Percentiles rank a stretch among this genome's conserved stretches.
Conservation (phyloP, 345 rosid species). For the Pistacia integerrima region DNA sequence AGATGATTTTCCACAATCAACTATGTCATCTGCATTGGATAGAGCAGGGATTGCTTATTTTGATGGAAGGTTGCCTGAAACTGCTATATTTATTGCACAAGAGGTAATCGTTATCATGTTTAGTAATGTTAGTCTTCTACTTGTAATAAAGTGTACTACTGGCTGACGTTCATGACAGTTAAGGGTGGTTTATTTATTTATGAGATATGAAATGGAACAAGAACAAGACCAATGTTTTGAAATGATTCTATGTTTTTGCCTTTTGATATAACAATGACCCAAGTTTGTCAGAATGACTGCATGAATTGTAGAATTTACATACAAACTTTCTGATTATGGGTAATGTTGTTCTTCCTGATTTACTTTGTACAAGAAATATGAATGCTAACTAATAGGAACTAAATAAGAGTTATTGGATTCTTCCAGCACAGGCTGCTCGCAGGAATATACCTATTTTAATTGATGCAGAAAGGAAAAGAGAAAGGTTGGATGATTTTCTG, state of each 20-base stretch:
- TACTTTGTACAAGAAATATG: constrained; percentile 7
- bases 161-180: constrained; percentile 10
- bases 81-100: constrained; percentile 60
- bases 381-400: constrained; percentile 13
- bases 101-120: constrained; percentile 58
- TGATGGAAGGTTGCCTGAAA: constrained; percentile 69
- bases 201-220: not conserved
- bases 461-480: constrained; percentile 82
- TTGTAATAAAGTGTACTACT: not conserved
- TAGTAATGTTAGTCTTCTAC: not conserved
- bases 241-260: not conserved
- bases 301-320: not conserved
- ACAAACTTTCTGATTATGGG: not conserved
- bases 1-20: constrained; percentile 52
- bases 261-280: not conserved
- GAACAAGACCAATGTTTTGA: not conserved
- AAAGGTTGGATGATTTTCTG: constrained; percentile 73
- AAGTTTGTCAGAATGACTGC: constrained; percentile 9
- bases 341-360: not conserved
- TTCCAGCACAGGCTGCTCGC: constrained; percentile 80
- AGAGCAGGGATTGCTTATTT: constrained; percentile 63
- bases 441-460: constrained; percentile 77
- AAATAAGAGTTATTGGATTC: constrained; percentile 16
- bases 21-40: constrained; percentile 56
- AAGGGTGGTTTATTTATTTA: not conserved